Base-by-base conservation (phyloP, 2,329 filamentous ascomycete species). In the Tolypocladium ovalisporum region DNA sequence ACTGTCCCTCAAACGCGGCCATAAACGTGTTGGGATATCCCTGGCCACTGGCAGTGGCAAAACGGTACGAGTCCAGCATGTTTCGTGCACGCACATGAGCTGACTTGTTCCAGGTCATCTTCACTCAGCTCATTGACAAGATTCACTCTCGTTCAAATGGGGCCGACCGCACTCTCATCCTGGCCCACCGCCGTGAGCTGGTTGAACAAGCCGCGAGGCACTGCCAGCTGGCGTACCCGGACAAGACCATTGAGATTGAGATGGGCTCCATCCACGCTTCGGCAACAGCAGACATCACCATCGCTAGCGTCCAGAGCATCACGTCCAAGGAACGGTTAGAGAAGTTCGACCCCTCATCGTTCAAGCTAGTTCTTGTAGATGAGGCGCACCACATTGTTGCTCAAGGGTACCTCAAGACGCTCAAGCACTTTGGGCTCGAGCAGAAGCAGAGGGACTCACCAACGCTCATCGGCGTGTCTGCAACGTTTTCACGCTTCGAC, bases 301-400 rank as follows among this genome's bases (percentile, higher is more conserved):
- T 99, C 55, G 94, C 93, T 51, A 97, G 93, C 37, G 81, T 99
- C 39, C 86, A 88, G 66, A 97, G 90, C 70, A 84, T 99, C 64
- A 83, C 80, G 9, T 95, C 89, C 6, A 82, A 83, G 15, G 82
- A 86, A 55, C 83, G 94, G 2, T 79, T 97, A n/a, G 68, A 71
- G 39, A 97, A 96, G 68, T 97, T 93, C 65, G 83, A 95, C 62
- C 88, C 91, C 0, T 71, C 71, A 0, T 77, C 76, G 9, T 97
- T 93, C 77, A 99, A 99, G 72, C 82, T 99, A 0, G 76, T 99
- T 0, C 79, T 99, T 3, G 93, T 99, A 4, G 94, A 99, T 62
- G 94, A 99, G 73, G 94, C 93, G 5, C 94, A 99, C 70, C 94
- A 99, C 71, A 96, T 97, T 56, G 92, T 97, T 51, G 89, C 94